Conservation (phyloP, 2,329 filamentous ascomycete genomes). For the Emergomyces pasteurianus region DNA sequence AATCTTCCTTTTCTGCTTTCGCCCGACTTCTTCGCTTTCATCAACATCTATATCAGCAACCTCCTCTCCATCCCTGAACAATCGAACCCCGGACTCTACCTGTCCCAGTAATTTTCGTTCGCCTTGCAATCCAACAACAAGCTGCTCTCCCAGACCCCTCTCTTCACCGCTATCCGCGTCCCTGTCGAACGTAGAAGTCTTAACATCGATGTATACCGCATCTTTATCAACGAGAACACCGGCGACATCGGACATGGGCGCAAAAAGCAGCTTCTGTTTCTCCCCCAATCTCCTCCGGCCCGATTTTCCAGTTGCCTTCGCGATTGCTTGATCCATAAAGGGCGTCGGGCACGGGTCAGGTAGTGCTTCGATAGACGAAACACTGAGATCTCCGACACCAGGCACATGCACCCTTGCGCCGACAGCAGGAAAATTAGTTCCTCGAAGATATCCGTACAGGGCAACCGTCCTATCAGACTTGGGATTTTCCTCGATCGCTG, state of each 20-base stretch:
- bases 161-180: constrained; percentile 55
- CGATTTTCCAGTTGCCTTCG: constrained; percentile 73
- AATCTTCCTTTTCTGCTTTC: constrained; percentile 42
- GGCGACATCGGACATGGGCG: constrained; percentile 95
- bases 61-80: constrained; percentile 68
- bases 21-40: constrained; percentile 45
- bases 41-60: constrained; percentile 40
- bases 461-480: constrained; percentile 87
- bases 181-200: constrained; percentile 57
- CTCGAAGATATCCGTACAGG: constrained; percentile 83
- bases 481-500: constrained; percentile 72
- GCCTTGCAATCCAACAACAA: constrained; percentile 80
- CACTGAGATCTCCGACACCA: constrained; percentile 77
- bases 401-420: constrained; percentile 85
- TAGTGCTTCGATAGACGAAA: constrained; percentile 71
- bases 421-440: constrained; percentile 81
- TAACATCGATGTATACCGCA: constrained; percentile 77
- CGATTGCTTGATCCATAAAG: constrained; percentile 72
- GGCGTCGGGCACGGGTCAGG: constrained; percentile 95
- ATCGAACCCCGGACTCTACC: constrained; percentile 66
- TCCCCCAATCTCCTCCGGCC: constrained; percentile 74
- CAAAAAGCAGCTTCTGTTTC: constrained; percentile 92
- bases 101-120: constrained; percentile 73
- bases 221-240: constrained; percentile 95
- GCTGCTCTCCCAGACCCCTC: constrained; percentile 84